phyloP scores from a whole-genome alignment of 1,284 basidiomycete species.

The Heterobasidion annosum region DNA sequence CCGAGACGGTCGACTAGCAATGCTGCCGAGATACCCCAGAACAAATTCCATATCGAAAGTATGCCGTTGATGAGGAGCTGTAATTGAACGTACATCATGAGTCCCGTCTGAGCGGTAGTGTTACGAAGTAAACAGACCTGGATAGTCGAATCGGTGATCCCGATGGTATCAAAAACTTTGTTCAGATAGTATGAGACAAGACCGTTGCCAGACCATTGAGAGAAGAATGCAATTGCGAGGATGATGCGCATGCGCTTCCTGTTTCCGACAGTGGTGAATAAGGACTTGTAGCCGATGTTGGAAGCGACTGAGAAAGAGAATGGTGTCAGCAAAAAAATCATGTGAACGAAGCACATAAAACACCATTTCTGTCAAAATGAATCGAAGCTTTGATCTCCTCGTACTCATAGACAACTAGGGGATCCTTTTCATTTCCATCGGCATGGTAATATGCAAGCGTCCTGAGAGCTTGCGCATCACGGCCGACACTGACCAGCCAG shows the following conservation, averaged over 20 bases:
- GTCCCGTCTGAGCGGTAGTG: too few species aligned
- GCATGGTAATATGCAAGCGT: conserved; percentile 70
- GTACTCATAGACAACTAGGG: conserved; percentile 65
- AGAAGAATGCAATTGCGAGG: conserved; percentile 62
- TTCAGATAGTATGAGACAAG: conserved; percentile 71
- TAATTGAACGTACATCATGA: background rate
- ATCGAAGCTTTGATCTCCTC: conserved; percentile 73
- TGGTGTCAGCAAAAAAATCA: background rate
- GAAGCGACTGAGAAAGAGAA: conserved; percentile 25
- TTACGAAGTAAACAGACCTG: conserved; percentile 19
- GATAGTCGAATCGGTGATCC: conserved; percentile 51
- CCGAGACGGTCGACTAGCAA: conserved; percentile 51
- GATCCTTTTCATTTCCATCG: conserved; percentile 57
- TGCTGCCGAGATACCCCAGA: conserved; percentile 51
- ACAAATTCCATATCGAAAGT: conserved; percentile 69
- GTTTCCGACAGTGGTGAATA: conserved; percentile 54
- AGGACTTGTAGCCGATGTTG: conserved; percentile 52
- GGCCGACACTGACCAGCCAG: conserved; percentile 60
- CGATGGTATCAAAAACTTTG: conserved; percentile 62
- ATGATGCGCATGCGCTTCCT: conserved; percentile 62
- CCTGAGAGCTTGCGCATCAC: conserved; percentile 48
- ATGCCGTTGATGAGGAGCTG: conserved; percentile 31
- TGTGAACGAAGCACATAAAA: background rate
- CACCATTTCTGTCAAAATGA: conserved; percentile 43
- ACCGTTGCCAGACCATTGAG: conserved; percentile 71